Base-by-base conservation (phyloP, 73 alveolate species). In the Paramecium sonneborni region DNA sequence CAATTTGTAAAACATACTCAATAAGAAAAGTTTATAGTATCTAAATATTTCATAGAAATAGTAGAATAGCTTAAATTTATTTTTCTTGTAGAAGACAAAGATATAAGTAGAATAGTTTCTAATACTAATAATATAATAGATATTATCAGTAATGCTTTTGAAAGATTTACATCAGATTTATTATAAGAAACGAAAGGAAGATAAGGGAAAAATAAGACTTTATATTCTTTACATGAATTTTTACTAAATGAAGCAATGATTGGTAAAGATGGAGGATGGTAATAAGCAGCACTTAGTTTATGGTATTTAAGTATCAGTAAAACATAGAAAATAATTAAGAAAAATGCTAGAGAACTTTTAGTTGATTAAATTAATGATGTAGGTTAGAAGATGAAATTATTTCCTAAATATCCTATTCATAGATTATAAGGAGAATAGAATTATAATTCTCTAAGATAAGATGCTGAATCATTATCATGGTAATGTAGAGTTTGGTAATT, bases 261-360 rank as follows among this genome's bases (percentile, higher is more conserved):
- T 24, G 72, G 72, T 5, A 79, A 79, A 41, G 90, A 79, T 18
- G 90, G 90, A 79, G 44, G 55, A 79, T 79, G 90, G 90, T 21
- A 79, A 23, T 26, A 41, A 46, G 41, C 55, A 41, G 72, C 90
- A 41, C 26, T 79, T 10, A 44, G 55, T 20, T 6, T 44, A 43
- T 79, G 90, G 90, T 44, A 43, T 79, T 30, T 30, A 23, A 44
- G 28, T 30, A 21, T 62, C 0, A 62, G 44, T 12, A 62, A 62
- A 44, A 62, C 44, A 18, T 52, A 52, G 3, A 52, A 52, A 52
- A 9, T 52, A 52, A 52, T 52, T 52, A 52, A 52, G 26, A 62
- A 62, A 26, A 62, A 62, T 62, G 84, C 48, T 26, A 26, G 84
- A 30, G 84, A 62, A 30, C 18, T 62, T 6, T 62, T 62, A 12